These are phyloP conservation scores for Hippophae tibetana DNA, from an alignment of 306 rosid genomes.

Conservation along the genomic window DNA sequence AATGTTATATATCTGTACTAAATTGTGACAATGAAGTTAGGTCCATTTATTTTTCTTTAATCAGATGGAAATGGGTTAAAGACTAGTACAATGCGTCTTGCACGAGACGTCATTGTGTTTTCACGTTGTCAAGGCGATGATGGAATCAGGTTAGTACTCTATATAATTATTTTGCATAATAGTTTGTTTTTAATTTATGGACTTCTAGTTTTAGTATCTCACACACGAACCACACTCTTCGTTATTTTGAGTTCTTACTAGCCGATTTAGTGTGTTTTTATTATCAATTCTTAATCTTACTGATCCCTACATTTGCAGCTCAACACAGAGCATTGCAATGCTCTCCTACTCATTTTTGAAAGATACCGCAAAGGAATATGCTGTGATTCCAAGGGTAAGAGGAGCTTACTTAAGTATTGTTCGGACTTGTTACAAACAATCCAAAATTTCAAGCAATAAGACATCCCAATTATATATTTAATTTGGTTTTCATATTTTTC, in stretches of 20 bases:
- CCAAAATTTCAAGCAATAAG: too few species aligned
- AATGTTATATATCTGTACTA: too few species aligned
- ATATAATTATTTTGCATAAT: too few species aligned
- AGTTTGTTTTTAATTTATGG: too few species aligned
- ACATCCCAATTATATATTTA: not conserved
- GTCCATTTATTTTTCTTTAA: too few species aligned
- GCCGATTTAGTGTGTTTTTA: not conserved
- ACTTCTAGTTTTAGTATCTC: not conserved
- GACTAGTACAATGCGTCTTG: too few species aligned
- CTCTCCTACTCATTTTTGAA: constrained; percentile 83
- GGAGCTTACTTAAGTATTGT: not conserved
- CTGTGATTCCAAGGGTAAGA: constrained; percentile 88
- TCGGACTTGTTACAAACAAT: too few species aligned
- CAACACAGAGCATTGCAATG: constrained; percentile 84
- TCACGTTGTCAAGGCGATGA: constrained; percentile 51
- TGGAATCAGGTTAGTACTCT: constrained; percentile 45
- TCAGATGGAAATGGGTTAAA: too few species aligned
- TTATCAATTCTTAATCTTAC: constrained; percentile 10
- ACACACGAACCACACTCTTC: not conserved
- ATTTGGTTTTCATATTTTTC: too few species aligned
- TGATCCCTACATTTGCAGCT: constrained; percentile 24
- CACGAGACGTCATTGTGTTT: too few species aligned
- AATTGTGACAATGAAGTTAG: too few species aligned
- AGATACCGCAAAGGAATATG: constrained; percentile 78
- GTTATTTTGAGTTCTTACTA: too few species aligned